These are phyloP conservation scores for Marasmius sp. DNA, from an alignment of 1,284 basidiomycete species.

Conservation along the genomic window DNA sequence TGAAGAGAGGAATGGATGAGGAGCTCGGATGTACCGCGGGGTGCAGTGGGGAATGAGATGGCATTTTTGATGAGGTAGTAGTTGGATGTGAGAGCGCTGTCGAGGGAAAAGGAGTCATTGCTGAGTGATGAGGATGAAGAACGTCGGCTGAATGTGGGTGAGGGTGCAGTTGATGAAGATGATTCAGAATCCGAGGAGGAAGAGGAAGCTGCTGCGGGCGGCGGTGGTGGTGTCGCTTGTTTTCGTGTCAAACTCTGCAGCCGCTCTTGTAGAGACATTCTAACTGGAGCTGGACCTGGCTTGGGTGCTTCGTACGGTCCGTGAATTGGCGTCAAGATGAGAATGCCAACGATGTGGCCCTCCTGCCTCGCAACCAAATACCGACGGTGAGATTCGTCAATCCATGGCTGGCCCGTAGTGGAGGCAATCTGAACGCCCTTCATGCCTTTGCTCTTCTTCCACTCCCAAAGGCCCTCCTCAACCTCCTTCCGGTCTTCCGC, in stretches of 20 bases:
- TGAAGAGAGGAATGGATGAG: constrained; percentile 43
- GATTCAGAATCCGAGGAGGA: background rate
- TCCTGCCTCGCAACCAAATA: constrained; percentile 42
- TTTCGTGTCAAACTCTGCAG: background rate
- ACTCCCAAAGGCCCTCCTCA: constrained; percentile 39
- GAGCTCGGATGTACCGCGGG: constrained; percentile 45
- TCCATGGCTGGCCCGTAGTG: constrained; percentile 42
- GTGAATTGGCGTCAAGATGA: constrained; percentile 42
- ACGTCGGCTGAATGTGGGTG: background rate
- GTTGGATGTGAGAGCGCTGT: constrained; percentile 1
- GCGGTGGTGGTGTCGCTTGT: background rate
- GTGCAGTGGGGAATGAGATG: constrained; percentile 42
- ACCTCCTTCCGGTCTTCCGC: constrained; percentile 32
- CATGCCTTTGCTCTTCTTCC: constrained; percentile 32
- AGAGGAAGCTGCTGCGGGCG: background rate
- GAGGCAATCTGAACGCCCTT: constrained; percentile 42
- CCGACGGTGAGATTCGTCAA: constrained; percentile 40
- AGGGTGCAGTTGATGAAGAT: background rate
- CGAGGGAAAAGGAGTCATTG: background rate
- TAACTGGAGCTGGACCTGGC: background rate
- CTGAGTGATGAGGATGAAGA: background rate
- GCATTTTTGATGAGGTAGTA: constrained; percentile 49
- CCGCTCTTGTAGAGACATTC: background rate
- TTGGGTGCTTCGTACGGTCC: constrained; percentile 7
- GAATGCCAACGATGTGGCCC: constrained; percentile 35